Evolutionary conservation across 768 basidiomycete genomes (phyloP).

Genomic region (Chlorophyllum brunneum): DNA sequence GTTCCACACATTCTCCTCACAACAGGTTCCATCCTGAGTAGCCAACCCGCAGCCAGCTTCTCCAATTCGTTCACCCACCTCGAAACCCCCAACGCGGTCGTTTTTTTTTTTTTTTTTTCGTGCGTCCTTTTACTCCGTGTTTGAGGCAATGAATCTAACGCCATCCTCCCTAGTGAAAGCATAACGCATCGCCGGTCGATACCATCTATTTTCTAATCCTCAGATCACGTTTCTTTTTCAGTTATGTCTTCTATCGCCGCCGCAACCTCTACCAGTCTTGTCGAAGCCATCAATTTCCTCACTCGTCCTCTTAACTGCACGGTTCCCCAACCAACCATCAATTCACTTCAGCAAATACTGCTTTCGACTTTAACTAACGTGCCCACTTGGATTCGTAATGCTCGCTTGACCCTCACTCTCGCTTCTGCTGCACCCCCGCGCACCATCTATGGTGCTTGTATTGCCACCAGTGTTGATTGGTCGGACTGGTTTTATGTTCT

Average conservation of each 20-base stretch:
- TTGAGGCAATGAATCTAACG: background rate
- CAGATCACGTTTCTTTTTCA: too few relatives aligned
- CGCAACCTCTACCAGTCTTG: constrained; percentile 22
- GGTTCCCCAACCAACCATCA: constrained; percentile 20
- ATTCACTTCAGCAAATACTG: constrained; percentile 26
- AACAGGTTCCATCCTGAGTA: constrained; percentile 9
- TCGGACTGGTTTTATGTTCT: constrained; percentile 33
- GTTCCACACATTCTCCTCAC: background rate
- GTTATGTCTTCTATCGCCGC: constrained; percentile 9
- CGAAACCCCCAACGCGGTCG: too few relatives aligned
- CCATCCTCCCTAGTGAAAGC: background rate
- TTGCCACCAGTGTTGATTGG: constrained; percentile 30
- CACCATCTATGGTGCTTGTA: constrained; percentile 31
- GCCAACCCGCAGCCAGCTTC: too few relatives aligned
- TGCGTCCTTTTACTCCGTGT: background rate
- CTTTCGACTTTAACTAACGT: constrained; percentile 26
- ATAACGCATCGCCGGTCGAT: constrained; percentile 11
- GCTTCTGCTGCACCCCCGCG: constrained; percentile 29
- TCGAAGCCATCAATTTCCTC: constrained; percentile 32
- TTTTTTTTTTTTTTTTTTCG: background rate
- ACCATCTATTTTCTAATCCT: background rate
- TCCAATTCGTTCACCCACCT: too few relatives aligned
- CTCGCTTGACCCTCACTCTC: constrained; percentile 24
- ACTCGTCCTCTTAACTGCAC: constrained; percentile 31
- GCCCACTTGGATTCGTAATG: constrained; percentile 16